A percentile compares a stretch with the other conserved stretches of the same genome.
Evolutionary conservation across 805 yeast genomes (phyloP).

Genomic region (Pichia nakasei): DNA sequence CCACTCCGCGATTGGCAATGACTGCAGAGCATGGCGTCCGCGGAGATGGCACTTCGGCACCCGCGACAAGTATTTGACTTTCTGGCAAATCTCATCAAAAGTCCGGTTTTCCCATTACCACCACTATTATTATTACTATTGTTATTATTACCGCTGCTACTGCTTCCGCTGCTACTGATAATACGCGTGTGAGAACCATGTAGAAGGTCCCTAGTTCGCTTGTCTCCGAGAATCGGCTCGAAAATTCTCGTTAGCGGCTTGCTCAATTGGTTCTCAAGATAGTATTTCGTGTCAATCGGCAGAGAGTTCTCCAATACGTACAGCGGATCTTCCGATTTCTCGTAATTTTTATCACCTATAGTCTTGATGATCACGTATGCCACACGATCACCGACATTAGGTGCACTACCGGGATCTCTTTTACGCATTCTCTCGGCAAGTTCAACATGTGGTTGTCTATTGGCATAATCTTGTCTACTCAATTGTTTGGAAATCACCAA

Average conservation of each 20-base stretch:
- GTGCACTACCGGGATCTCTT: constrained; percentile 97
- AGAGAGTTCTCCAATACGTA: constrained; percentile 86
- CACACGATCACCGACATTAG: constrained; percentile 94
- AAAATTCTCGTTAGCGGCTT: constrained; percentile 91
- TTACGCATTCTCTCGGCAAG: constrained; percentile 92
- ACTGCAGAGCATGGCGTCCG: constrained; percentile 49
- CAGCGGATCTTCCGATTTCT: constrained; percentile 94
- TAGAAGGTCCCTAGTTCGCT: constrained; percentile 67
- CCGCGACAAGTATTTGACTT: constrained; percentile 83
- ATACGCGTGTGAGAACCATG: constrained; percentile 81
- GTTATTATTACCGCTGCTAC: constrained; percentile 20
- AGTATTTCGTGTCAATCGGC: constrained; percentile 91
- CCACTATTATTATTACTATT: constrained; percentile 22
- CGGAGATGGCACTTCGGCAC: constrained; percentile 72
- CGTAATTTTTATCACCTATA: constrained; percentile 80
- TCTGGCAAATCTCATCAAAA: constrained; percentile 80
- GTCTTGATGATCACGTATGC: constrained; percentile 89
- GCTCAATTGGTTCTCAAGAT: constrained; percentile 82
- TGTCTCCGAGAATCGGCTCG: constrained; percentile 89
- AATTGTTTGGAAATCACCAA: constrained; percentile 89
- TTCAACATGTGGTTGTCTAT: constrained; percentile 96
- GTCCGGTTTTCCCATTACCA: constrained; percentile 31
- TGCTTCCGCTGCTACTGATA: constrained; percentile 62
- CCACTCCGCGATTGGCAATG: constrained; percentile 71
- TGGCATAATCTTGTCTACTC: constrained; percentile 83